phyloP scores from a whole-genome alignment of 129 eudicot genomes.

The Arctium lappa region DNA sequence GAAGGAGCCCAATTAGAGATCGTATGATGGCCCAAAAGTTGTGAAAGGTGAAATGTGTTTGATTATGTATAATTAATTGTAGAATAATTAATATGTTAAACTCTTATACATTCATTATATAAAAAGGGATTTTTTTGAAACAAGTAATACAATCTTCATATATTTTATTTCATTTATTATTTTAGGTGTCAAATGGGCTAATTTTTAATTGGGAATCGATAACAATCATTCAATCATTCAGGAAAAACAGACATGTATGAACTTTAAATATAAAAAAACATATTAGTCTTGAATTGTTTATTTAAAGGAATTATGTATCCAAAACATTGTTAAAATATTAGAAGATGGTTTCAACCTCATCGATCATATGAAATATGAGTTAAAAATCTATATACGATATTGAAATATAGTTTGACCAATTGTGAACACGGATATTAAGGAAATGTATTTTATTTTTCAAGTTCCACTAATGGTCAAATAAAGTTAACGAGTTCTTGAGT shows the following conservation, averaged over 20 bases:
- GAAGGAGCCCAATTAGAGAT: constrained; percentile 9
- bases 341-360: background rate
- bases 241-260: background rate
- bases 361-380: background rate
- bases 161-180: background rate
- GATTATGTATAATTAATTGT: constrained; percentile 13
- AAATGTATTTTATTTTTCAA: no score
- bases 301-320: background rate
- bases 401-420: no score
- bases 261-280: background rate
- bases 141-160: background rate
- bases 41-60: constrained; percentile 4
- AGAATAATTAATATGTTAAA: background rate
- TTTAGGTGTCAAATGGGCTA: background rate
- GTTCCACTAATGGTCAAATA: no score
- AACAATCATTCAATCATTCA: background rate
- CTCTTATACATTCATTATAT: background rate
- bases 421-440: no score
- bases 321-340: no score
- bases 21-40: background rate
- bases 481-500: no score
- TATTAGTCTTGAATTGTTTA: background rate
- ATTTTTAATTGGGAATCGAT: background rate
- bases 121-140: background rate
- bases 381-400: no score